Base-by-base conservation (phyloP, 176 grass and related monocot species). In the Melocanna baccifera region DNA sequence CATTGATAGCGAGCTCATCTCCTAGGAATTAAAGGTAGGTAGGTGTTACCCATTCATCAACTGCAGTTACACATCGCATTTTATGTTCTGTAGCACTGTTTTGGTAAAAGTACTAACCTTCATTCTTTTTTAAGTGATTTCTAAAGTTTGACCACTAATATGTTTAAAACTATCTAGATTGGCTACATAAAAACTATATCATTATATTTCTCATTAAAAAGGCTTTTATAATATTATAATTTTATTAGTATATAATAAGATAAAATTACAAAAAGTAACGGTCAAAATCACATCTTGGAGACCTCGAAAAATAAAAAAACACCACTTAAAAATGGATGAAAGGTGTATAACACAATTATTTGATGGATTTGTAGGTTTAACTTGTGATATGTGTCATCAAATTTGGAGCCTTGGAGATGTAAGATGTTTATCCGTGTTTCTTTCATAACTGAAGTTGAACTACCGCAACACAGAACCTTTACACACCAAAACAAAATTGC, bases 11-110 rank as follows among this genome's bases (percentile, higher is more conserved):
- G 83, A 87, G 12, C 76, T 92, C 58, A 87, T 93, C 62, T 83
- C 80, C 5, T 85, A 94, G 74, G 93, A 98, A 85, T 47, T 98
- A 81, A 98, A 98, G 93, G 96, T 94, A 86, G 73, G 71, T 91
- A 91, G 32, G 68, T 90, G 34, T 53, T 61, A 76, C 19, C 10
- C 5, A 75, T 72, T 76, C 18, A 66, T 51, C 32, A n/a, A 5
- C 25, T 16, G 20, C 48, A 30, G n/a, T 61, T 69, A 15, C 65
- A 73, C 2, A 56, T 56, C 78, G 18, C 7, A 48, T 61, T 82
- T 86, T 68, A 78, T 78, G 39, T 73, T 78, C 25, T 65, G 56
- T 14, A 32, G 32, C 51, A 70, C 14, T 45, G 7, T 58, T 81
- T 66, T 76, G 34, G 40, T 61, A 71, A 59, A 66, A 69, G 32